Percentiles rank a stretch among this genome's conserved stretches.
Conservation (phyloP, 495 filamentous ascomycete species). For the Pyronema domesticum region DNA sequence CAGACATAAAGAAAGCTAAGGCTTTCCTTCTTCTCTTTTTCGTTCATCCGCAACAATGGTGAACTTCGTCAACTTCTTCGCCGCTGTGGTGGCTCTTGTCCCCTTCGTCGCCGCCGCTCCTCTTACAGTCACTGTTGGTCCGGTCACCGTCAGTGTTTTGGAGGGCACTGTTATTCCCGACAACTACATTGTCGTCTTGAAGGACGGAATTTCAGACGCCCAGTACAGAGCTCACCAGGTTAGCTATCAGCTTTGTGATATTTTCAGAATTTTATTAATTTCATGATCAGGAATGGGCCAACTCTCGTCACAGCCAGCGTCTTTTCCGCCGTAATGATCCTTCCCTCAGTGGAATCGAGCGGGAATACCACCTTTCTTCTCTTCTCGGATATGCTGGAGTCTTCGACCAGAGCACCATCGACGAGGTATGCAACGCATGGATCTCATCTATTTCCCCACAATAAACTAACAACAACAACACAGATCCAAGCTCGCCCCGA, state of each 20-base stretch:
- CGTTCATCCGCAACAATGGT: not conserved
- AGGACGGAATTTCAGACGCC: constrained; percentile 25
- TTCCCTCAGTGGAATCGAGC: constrained; percentile 17
- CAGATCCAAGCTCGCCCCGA: constrained; percentile 17
- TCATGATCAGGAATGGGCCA: not conserved
- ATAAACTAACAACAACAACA: no score
- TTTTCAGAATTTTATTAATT: not conserved
- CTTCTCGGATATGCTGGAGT: constrained; percentile 25
- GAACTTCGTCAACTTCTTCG: not conserved
- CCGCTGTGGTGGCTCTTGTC: constrained; percentile 7
- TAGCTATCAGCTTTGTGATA: constrained; percentile 25
- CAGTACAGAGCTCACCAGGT: constrained; percentile 26
- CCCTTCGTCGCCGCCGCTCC: constrained; percentile 8
- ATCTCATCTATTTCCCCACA: not conserved
- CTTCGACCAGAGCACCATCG: constrained; percentile 26
- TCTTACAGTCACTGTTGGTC: not conserved
- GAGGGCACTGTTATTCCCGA: constrained; percentile 26
- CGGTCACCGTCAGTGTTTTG: not conserved
- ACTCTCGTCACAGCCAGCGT: constrained; percentile 5
- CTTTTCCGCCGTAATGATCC: constrained; percentile 7
- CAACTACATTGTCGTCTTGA: constrained; percentile 38
- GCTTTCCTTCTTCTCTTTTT: not conserved
- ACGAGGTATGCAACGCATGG: constrained; percentile 11
- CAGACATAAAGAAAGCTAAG: no score
- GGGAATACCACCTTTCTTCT: constrained; percentile 26